These are phyloP conservation scores for Westerdykella aurantiaca DNA, from an alignment of 2,329 filamentous ascomycete genomes.

Conservation along the genomic window DNA sequence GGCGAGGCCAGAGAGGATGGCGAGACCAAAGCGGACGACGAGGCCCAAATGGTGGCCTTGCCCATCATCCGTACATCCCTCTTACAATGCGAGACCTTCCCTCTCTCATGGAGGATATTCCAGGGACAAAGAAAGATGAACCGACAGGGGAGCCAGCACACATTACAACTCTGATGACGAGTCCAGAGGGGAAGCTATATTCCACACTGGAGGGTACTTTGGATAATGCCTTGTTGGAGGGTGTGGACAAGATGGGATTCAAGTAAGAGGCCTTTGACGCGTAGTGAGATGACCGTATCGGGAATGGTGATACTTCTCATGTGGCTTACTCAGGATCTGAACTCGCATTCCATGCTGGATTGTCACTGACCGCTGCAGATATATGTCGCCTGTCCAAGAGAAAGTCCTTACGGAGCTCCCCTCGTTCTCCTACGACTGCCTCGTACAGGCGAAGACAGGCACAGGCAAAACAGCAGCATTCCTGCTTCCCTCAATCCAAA, in stretches of 20 bases:
- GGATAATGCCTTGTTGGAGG: conserved; percentile 23
- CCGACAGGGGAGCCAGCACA: too few relatives aligned
- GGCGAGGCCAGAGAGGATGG: too few relatives aligned
- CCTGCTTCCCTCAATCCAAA: conserved; percentile 44
- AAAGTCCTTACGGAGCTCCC: conserved; percentile 49
- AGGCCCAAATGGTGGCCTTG: too few relatives aligned
- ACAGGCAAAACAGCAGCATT: conserved; percentile 49
- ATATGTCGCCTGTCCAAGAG: conserved; percentile 52
- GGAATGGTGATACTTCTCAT: background rate
- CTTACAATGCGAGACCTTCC: too few relatives aligned
- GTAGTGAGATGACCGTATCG: background rate
- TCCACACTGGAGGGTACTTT: conserved; percentile 23
- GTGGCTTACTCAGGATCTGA: background rate
- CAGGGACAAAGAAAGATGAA: too few relatives aligned
- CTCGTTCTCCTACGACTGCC: conserved; percentile 46
- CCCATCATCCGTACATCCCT: too few relatives aligned
- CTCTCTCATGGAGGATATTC: background rate
- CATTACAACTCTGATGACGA: too few relatives aligned
- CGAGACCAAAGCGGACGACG: too few relatives aligned
- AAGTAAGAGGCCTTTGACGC: conserved; percentile 20
- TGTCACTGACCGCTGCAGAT: conserved; percentile 13
- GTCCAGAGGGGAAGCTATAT: conserved; percentile 18
- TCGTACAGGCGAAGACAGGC: conserved; percentile 50
- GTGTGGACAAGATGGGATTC: conserved; percentile 35
- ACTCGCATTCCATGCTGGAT: background rate